Base-by-base conservation (phyloP, 129 eudicot species). In the Helianthus annuus region DNA sequence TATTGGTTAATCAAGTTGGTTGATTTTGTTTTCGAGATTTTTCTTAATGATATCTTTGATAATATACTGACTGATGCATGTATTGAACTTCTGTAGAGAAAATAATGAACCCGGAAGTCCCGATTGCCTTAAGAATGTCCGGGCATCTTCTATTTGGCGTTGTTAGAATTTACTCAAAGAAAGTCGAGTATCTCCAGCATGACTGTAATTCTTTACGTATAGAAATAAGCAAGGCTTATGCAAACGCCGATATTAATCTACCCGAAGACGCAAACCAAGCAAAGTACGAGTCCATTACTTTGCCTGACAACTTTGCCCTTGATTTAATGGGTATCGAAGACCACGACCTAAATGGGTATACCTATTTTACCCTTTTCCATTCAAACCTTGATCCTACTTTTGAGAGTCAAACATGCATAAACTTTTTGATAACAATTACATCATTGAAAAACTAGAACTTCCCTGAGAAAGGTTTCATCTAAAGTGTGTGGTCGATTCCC, bases 121-220 rank as follows among this genome's bases (percentile, higher is more conserved):
- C 99, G 29, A 86, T 95, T 57, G 99, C 99, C 2, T 83, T 95
- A 46, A 84, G 99, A 77, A 82, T 88, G 91, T 95, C 96, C 1
- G 89, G 93, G 29, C 88, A 95, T 79, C 97, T 95, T 67, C 79
- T 95, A 22, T 88, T 95, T 79, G 99, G 99, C 13, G 94, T 95
- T 62, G 99, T 90, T 71, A 80, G 99, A 17, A 90, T 95, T 48
- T 95, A 90, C 51, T 82, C 96, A 8, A 95, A 95, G 83, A 84
- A 95, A 80, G 96, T 90, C 29, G 99, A 95, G 16, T 95, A 95
- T 81, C 85, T 95, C n/a, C 83, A 77, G 62, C 85, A 90, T 36
- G 99, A 95, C 67, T 95, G 81, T 80, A 86, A 90, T 9, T 77
- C 67, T 19, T 58, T 90, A 27, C 68, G 84, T 36, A 72, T 86